Evolutionary conservation across 2,329 filamentous ascomycete species (phyloP).

Genomic region (Pseudogymnoascus destructans): DNA sequence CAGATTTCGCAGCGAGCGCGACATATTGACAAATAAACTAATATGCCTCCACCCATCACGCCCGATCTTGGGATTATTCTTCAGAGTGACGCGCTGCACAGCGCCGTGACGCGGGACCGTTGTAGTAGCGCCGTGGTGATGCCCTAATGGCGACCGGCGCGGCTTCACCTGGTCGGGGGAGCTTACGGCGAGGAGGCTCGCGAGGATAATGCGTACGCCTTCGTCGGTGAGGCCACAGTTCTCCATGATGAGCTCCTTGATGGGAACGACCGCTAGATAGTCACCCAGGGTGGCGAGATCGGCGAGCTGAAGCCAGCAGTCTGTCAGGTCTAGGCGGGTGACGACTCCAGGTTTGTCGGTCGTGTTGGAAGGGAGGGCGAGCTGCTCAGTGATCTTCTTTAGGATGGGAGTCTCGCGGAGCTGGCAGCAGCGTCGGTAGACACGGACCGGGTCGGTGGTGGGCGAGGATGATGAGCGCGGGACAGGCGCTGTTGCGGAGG

Average conservation of each 20-base stretch:
- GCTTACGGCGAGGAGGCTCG: slow-evolving; percentile 71
- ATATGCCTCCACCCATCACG: slow-evolving; percentile 85
- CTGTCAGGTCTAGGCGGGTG: slow-evolving; percentile 68
- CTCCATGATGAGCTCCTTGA: slow-evolving; percentile 74
- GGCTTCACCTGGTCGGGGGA: slow-evolving; percentile 44
- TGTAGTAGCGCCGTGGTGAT: neutral
- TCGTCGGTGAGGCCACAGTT: slow-evolving; percentile 81
- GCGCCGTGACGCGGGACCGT: slow-evolving; percentile 36
- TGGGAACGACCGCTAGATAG: slow-evolving; percentile 84
- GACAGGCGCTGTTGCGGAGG: slow-evolving; percentile 22
- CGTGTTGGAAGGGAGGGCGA: slow-evolving; percentile 56
- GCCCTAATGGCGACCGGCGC: slow-evolving; percentile 18
- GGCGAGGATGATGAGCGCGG: slow-evolving; percentile 51
- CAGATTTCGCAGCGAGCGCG: slow-evolving; percentile 68
- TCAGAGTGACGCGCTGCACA: slow-evolving; percentile 75
- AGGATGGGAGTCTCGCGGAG: slow-evolving; percentile 83
- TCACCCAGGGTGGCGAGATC: slow-evolving; percentile 84
- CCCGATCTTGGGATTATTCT: slow-evolving; percentile 77
- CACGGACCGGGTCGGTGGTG: slow-evolving; percentile 80
- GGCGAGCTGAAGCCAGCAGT: slow-evolving; percentile 68
- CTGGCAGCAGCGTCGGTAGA: slow-evolving; percentile 91
- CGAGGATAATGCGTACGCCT: slow-evolving; percentile 72
- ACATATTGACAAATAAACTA: slow-evolving; percentile 80
- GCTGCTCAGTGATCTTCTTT: slow-evolving; percentile 82
- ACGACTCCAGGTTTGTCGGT: slow-evolving; percentile 59